A percentile compares a stretch with the other conserved stretches of the same genome.
phyloP scores from a whole-genome alignment of 179 eudicot genomes.

The Silene coronaria region DNA sequence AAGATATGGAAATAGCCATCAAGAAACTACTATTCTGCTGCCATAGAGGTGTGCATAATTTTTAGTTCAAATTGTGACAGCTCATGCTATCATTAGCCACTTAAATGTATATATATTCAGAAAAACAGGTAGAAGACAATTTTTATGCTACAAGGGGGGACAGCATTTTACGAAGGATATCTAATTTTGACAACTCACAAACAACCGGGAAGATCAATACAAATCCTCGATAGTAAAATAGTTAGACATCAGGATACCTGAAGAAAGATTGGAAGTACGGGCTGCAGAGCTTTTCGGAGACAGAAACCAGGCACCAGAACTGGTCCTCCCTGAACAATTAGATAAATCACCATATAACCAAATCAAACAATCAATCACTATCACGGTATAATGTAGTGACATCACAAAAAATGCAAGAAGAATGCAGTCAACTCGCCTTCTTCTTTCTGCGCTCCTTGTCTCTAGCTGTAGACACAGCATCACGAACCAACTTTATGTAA shows the following conservation, averaged over 20 bases:
- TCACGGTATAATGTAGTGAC: background rate
- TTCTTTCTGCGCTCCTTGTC: constrained; percentile 91
- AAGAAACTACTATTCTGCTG: background rate
- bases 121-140: too few relatives aligned
- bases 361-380: background rate
- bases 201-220: background rate
- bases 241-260: constrained; percentile 46
- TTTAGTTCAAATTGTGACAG: background rate
- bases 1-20: background rate
- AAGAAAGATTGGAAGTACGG: constrained; percentile 88
- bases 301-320: constrained; percentile 89
- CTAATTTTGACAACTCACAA: constrained; percentile 3
- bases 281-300: constrained; percentile 95
- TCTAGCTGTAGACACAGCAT: constrained; percentile 91
- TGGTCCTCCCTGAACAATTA: constrained; percentile 62
- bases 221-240: background rate
- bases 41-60: background rate
- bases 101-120: background rate
- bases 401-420: background rate
- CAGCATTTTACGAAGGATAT: background rate
- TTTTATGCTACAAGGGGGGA: too few relatives aligned
- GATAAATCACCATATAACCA: background rate
- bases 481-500: constrained; percentile 86
- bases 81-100: background rate
- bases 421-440: constrained; percentile 42